Percentiles rank a stretch among this genome's conserved stretches.
These are phyloP conservation scores for Eimeria praecox DNA, from an alignment of 169 alveolate species.

Conservation along the genomic window DNA sequence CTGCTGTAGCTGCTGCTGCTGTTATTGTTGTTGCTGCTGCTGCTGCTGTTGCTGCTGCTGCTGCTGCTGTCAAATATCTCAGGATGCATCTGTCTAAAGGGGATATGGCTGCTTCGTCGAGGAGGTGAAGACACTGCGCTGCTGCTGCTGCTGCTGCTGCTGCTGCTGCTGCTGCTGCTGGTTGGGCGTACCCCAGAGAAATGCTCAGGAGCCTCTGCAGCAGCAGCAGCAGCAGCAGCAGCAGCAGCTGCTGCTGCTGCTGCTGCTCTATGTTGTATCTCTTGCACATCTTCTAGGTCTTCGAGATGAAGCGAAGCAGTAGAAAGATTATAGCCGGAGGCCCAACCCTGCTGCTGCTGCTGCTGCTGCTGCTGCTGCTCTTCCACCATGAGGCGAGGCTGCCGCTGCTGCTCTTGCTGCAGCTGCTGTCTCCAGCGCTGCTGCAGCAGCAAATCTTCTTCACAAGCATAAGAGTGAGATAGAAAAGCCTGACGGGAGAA, in stretches of 20 bases:
- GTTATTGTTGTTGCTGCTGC: not conserved
- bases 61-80: conserved; percentile 67
- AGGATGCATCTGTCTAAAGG: conserved; percentile 62
- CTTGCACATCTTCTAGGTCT: conserved; percentile 8
- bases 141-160: conserved; percentile 45
- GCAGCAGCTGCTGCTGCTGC: conserved; percentile 44
- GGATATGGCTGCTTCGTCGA: conserved; percentile 57
- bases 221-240: conserved; percentile 28
- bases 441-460: conserved; percentile 36
- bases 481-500: conserved; percentile 53
- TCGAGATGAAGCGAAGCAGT: conserved; percentile 28
- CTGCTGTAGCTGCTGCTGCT: conserved; percentile 2
- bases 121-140: not conserved
- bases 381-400: not conserved
- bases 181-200: not conserved
- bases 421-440: conserved; percentile 54
- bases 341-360: not conserved
- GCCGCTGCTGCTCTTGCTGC: not conserved
- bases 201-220: conserved; percentile 7
- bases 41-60: conserved; percentile 64
- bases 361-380: conserved; percentile 40
- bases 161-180: conserved; percentile 31
- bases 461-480: conserved; percentile 8
- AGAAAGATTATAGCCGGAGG: not conserved
- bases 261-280: not conserved